Evolutionary conservation across 106 monocot genomes (phyloP).

Genomic region (Narthecium ossifragum): DNA sequence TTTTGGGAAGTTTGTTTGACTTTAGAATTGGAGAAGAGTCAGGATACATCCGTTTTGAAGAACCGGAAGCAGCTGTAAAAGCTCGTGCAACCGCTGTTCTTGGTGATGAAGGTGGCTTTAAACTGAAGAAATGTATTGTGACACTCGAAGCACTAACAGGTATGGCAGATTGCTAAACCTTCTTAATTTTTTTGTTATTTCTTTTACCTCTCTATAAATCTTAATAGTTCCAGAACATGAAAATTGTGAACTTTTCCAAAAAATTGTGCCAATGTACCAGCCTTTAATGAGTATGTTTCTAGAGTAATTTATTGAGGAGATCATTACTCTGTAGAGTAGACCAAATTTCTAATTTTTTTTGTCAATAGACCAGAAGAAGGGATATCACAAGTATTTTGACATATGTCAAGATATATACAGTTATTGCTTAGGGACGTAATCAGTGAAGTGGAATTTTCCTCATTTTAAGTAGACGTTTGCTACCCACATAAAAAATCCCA

Average conservation of each 20-base stretch:
- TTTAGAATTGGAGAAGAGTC: slow-evolving; percentile 70
- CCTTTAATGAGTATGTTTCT: too few species aligned
- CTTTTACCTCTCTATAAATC: neutral
- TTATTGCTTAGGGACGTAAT: too few species aligned
- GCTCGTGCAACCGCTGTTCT: slow-evolving; percentile 72
- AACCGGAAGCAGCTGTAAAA: slow-evolving; percentile 66
- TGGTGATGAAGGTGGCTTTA: slow-evolving; percentile 55
- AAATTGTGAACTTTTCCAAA: too few species aligned
- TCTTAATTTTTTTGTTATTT: neutral
- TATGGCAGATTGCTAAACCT: slow-evolving; percentile 4
- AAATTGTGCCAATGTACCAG: too few species aligned
- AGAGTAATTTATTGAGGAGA: neutral
- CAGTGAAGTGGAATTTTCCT: too few species aligned
- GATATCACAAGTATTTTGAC: neutral
- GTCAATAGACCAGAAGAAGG: neutral
- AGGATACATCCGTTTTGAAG: slow-evolving; percentile 80
- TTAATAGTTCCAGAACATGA: neutral
- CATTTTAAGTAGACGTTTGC: neutral
- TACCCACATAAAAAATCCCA: neutral
- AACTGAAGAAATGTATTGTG: slow-evolving; percentile 52
- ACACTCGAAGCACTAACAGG: slow-evolving; percentile 74
- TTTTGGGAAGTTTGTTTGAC: slow-evolving; percentile 55
- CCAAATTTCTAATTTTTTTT: neutral
- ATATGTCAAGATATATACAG: neutral
- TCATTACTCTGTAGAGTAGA: neutral